These are phyloP conservation scores for Volvox carteri DNA, from an alignment of 163 green algal species.

Conservation along the genomic window DNA sequence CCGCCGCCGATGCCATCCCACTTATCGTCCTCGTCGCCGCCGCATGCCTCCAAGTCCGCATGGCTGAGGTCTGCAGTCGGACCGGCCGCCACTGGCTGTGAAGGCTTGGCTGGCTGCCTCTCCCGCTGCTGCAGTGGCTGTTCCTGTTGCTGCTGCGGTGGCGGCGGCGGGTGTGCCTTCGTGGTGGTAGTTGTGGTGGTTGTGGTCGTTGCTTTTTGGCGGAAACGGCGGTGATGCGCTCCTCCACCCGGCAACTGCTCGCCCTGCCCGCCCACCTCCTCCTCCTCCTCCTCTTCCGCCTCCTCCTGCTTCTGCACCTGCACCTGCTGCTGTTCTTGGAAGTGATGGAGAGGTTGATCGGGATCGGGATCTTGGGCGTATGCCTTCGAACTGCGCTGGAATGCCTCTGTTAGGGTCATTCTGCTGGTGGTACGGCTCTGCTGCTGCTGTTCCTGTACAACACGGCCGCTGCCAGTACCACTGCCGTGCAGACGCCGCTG, in stretches of 20 bases:
- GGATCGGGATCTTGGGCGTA: no score
- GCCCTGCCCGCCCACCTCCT: neutral
- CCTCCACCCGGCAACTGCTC: neutral
- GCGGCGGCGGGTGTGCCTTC: neutral
- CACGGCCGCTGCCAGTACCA: neutral
- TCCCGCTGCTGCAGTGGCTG: neutral
- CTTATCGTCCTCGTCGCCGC: conserved; percentile 5
- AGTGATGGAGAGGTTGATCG: no score
- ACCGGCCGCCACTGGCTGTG: neutral
- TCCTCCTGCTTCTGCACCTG: neutral
- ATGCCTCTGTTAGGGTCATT: neutral
- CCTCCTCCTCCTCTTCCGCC: neutral
- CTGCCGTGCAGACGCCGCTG: neutral
- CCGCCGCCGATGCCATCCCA: conserved; percentile 12
- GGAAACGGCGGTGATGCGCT: neutral
- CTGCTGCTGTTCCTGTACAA: neutral
- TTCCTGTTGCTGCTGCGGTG: neutral
- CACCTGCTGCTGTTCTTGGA: neutral
- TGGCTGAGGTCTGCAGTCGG: neutral
- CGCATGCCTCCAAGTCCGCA: neutral
- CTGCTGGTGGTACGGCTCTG: neutral
- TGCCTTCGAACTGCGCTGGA: no score
- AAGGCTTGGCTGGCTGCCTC: neutral
- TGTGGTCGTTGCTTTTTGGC: neutral
- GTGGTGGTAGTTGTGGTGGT: conserved; percentile 6